Evolutionary conservation across 768 basidiomycete genomes (phyloP).

Genomic region (Neoboletus subvelutipes): DNA sequence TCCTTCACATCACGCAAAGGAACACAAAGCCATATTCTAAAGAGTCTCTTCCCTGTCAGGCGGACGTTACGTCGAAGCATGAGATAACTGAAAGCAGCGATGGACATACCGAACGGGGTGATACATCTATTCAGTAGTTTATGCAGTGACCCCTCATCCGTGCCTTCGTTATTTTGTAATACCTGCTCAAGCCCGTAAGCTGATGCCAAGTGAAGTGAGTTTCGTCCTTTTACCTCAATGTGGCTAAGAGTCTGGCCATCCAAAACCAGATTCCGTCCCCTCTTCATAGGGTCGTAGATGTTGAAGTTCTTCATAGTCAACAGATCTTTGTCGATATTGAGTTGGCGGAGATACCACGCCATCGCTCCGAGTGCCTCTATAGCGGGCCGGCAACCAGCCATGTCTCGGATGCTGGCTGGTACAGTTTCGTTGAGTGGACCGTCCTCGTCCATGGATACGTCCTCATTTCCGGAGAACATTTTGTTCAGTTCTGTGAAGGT

Average conservation of each 20-base stretch:
- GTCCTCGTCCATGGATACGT: conserved; percentile 49
- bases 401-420: conserved; percentile 73
- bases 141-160: conserved; percentile 85
- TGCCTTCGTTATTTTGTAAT: conserved; percentile 90
- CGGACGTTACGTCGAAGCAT: conserved; percentile 8
- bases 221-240: conserved; percentile 63
- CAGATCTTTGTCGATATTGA: conserved; percentile 96
- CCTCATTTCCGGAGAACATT: conserved; percentile 54
- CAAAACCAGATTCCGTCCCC: conserved; percentile 79
- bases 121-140: conserved; percentile 79
- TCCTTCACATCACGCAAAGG: conserved; percentile 78
- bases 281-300: conserved; percentile 92
- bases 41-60: conserved; percentile 82
- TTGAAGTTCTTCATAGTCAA: conserved; percentile 97
- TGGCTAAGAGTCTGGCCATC: conserved; percentile 96
- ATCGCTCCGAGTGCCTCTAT: conserved; percentile 88
- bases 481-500: conserved; percentile 66
- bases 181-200: conserved; percentile 46
- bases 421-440: conserved; percentile 36
- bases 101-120: conserved; percentile 78
- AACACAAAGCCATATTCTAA: conserved; percentile 95
- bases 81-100: conserved; percentile 8
- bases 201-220: background rate
- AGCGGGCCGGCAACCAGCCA: conserved; percentile 63
- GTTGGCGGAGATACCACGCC: conserved; percentile 91